Conservation (phyloP, 148 eudicot genomes). For the Salicornia ramosissima region DNA sequence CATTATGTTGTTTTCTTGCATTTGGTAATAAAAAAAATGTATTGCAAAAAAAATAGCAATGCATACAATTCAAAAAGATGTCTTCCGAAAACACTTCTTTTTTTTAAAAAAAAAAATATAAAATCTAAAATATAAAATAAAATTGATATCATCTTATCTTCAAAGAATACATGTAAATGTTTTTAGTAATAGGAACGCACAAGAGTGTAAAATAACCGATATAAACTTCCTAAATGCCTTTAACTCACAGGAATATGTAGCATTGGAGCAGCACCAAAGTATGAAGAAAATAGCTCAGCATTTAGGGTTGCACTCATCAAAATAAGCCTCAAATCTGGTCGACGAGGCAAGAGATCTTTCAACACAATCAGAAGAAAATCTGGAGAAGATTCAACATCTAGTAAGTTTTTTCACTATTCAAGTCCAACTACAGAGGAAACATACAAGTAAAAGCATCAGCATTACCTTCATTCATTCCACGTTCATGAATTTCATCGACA, state of each 20-base stretch:
- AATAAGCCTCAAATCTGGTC: slow-evolving; percentile 87
- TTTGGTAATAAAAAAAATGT: no score
- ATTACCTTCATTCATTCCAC: slow-evolving; percentile 99
- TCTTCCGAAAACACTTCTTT: no score
- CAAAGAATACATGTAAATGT: no score
- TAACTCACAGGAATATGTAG: slow-evolving; percentile 94
- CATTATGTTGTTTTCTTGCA: no score
- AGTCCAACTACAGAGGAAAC: neutral
- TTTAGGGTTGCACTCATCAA: slow-evolving; percentile 97
- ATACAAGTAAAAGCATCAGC: neutral
- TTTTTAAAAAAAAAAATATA: no score
- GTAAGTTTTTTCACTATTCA: slow-evolving; percentile 19
- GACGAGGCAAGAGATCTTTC: slow-evolving; percentile 86
- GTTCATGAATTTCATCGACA: slow-evolving; percentile 97
- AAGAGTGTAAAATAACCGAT: no score
- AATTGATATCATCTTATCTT: no score
- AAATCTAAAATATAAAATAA: no score
- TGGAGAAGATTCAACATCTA: slow-evolving; percentile 34
- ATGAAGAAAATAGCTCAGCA: slow-evolving; percentile 93
- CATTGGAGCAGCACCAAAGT: slow-evolving; percentile 92
- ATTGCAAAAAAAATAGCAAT: no score
- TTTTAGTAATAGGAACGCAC: no score
- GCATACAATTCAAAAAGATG: no score
- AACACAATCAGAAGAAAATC: slow-evolving; percentile 97
- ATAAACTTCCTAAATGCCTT: neutral